Percentiles rank a stretch among this genome's conserved stretches.
Conservation (phyloP, 495 filamentous ascomycete genomes). For the Hypoxylon trugodes region DNA sequence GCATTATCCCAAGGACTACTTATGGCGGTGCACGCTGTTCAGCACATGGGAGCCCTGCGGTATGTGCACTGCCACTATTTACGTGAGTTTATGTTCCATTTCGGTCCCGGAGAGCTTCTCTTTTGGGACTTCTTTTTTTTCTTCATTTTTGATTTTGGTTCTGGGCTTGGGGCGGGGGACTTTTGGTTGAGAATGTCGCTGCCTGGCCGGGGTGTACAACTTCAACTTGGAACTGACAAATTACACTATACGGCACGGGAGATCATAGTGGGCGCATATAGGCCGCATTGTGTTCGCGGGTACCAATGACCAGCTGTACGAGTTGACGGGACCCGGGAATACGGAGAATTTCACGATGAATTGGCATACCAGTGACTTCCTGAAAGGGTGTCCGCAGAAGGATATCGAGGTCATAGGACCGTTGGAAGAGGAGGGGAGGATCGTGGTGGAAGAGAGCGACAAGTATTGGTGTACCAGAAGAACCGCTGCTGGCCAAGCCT, state of each 20-base stretch:
- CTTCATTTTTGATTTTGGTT: no score
- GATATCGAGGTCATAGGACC: conserved; percentile 60
- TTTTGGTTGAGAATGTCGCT: no score
- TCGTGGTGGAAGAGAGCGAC: conserved; percentile 55
- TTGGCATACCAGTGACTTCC: conserved; percentile 57
- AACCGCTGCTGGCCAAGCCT: background rate
- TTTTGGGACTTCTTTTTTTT: no score
- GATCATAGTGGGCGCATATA: conserved; percentile 64
- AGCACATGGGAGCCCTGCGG: conserved; percentile 67
- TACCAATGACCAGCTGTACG: conserved; percentile 56
- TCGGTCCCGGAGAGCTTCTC: background rate
- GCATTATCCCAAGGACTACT: conserved; percentile 59
- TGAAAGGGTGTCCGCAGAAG: conserved; percentile 54
- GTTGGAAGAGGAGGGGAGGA: conserved; percentile 52
- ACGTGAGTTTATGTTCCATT: conserved; percentile 34
- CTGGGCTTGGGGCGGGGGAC: no score
- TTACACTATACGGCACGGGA: no score
- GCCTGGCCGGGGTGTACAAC: no score
- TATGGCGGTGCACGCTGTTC: conserved; percentile 59
- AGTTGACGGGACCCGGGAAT: conserved; percentile 57
- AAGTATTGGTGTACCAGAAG: conserved; percentile 55
- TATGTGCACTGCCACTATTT: conserved; percentile 55
- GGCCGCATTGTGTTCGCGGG: conserved; percentile 63
- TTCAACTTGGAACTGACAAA: no score
- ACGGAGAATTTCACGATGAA: conserved; percentile 63